Conservation (phyloP, 73 alveolate species). For the Breviolum minutum region DNA sequence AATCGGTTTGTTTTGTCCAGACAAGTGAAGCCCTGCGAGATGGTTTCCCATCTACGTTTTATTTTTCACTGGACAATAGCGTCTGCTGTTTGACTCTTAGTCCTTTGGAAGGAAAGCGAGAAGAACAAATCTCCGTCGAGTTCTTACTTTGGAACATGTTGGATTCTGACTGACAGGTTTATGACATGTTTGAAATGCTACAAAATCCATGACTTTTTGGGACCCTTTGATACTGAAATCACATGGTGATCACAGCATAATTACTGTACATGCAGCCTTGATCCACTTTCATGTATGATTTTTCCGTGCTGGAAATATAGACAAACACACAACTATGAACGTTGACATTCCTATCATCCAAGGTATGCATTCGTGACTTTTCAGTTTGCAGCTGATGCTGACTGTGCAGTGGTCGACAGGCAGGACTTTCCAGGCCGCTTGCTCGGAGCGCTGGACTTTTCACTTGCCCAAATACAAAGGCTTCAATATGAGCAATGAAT, state of each 20-base stretch:
- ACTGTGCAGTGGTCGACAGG: constrained; percentile 86
- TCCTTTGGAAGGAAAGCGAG: constrained; percentile 19
- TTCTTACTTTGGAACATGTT: neutral
- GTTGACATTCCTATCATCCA: neutral
- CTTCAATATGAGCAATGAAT: too few relatives aligned
- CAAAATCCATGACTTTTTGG: too few relatives aligned
- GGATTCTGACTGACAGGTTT: too few relatives aligned
- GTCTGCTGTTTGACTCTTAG: neutral
- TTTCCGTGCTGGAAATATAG: neutral
- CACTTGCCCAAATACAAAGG: too few relatives aligned
- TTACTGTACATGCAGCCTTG: too few relatives aligned
- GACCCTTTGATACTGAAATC: too few relatives aligned
- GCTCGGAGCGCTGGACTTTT: too few relatives aligned
- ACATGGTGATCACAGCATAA: too few relatives aligned
- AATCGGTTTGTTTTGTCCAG: neutral
- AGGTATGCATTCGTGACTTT: constrained; percentile 92
- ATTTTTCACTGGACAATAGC: too few relatives aligned
- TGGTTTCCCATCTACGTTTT: too few relatives aligned
- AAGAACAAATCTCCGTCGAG: constrained; percentile 76
- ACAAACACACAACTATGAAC: neutral
- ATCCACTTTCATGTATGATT: too few relatives aligned
- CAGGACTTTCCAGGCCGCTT: constrained; percentile 76
- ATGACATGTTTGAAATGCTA: too few relatives aligned
- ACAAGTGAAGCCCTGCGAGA: neutral
- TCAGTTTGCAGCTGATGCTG: constrained; percentile 91